A percentile compares a stretch with the other conserved stretches of the same genome.
These are phyloP conservation scores for Erythrophleum fordii DNA, from an alignment of 306 rosid genomes.

Conservation along the genomic window DNA sequence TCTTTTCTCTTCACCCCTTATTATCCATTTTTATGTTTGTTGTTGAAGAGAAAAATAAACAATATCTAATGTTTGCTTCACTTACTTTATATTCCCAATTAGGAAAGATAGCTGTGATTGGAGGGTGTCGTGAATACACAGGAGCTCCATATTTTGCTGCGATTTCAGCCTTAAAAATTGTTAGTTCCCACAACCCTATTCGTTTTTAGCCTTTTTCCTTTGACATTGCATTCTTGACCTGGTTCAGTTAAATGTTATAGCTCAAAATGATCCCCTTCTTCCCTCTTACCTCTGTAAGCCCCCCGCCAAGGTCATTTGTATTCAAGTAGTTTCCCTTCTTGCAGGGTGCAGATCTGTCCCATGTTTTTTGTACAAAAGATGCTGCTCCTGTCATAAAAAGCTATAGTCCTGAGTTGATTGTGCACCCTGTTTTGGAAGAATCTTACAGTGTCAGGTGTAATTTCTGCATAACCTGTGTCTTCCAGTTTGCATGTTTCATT, in stretches of 20 bases:
- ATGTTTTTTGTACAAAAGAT: constrained; percentile 92
- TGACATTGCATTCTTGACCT: neutral
- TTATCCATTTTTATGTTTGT: constrained; percentile 5
- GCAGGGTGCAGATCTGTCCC: constrained; percentile 95
- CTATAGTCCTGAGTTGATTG: constrained; percentile 92
- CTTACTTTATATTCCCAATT: constrained; percentile 43
- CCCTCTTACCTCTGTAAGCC: neutral
- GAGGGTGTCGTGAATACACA: constrained; percentile 98
- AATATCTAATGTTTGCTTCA: constrained; percentile 20
- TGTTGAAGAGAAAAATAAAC: constrained; percentile 7
- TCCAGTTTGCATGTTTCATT: constrained; percentile 13
- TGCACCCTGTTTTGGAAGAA: constrained; percentile 88
- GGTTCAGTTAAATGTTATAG: constrained; percentile 13
- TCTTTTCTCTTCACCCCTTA: neutral
- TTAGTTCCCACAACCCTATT: constrained; percentile 41
- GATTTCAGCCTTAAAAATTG: constrained; percentile 88
- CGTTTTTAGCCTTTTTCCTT: neutral
- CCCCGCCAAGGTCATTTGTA: constrained; percentile 22
- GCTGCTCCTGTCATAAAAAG: constrained; percentile 89
- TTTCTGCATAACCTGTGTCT: constrained; percentile 30
- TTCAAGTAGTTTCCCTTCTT: constrained; percentile 19
- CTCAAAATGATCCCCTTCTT: neutral
- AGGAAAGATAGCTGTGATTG: constrained; percentile 91
- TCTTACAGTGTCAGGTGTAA: constrained; percentile 72
- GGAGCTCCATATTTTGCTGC: constrained; percentile 99